These are phyloP conservation scores for Colletotrichum tropicicola DNA, from an alignment of 2,329 filamentous ascomycete genomes.

Conservation along the genomic window DNA sequence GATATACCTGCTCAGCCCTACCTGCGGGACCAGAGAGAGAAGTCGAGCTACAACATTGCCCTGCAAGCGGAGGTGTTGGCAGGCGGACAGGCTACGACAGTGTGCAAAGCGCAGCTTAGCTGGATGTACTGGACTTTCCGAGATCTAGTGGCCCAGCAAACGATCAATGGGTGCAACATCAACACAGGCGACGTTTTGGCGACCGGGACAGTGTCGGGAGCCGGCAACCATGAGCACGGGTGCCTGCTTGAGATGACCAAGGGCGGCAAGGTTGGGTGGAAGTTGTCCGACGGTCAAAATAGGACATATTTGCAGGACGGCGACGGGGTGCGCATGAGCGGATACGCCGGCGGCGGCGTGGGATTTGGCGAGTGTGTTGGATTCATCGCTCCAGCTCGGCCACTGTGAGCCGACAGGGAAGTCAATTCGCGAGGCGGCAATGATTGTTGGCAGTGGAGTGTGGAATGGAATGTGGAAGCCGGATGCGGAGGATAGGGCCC, in stretches of 20 bases:
- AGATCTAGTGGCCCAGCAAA: conserved; percentile 47
- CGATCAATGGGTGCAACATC: conserved; percentile 45
- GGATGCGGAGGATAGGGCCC: neutral
- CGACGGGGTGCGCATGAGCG: conserved; percentile 47
- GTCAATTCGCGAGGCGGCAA: neutral
- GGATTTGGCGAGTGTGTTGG: conserved; percentile 49
- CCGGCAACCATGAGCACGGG: conserved; percentile 42
- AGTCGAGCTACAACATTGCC: conserved; percentile 44
- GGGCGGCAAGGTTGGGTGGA: conserved; percentile 42
- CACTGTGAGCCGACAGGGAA: conserved; percentile 10
- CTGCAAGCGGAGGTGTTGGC: conserved; percentile 40
- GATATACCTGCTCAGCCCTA: conserved; percentile 37
- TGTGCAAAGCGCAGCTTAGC: conserved; percentile 40
- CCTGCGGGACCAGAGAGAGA: conserved; percentile 42
- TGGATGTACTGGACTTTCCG: conserved; percentile 49
- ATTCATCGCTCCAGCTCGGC: conserved; percentile 13
- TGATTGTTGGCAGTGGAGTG: neutral
- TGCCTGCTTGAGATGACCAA: conserved; percentile 51
- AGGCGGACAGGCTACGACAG: conserved; percentile 33
- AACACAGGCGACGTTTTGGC: conserved; percentile 51
- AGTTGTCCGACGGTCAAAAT: conserved; percentile 39
- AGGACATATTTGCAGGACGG: conserved; percentile 49
- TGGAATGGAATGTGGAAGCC: neutral
- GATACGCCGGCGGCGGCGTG: conserved; percentile 50
- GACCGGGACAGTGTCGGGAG: conserved; percentile 51